phyloP scores from a whole-genome alignment of 495 filamentous ascomycete species.

The Rhypophila decipiens region DNA sequence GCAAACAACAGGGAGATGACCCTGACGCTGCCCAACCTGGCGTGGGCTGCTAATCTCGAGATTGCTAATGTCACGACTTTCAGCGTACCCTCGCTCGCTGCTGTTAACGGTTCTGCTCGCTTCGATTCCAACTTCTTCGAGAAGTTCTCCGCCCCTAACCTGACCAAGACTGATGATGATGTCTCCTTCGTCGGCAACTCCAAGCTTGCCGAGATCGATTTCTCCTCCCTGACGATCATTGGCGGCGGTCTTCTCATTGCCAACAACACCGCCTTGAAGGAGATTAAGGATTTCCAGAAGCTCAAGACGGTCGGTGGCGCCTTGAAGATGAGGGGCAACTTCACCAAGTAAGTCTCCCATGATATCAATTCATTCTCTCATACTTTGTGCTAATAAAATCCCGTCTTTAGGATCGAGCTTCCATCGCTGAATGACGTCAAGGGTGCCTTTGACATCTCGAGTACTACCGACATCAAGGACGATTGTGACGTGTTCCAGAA shows the following conservation, averaged over 20 bases:
- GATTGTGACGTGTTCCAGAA: slow-evolving; percentile 42
- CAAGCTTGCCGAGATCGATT: slow-evolving; percentile 66
- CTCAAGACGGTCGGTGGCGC: slow-evolving; percentile 73
- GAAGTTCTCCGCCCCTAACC: slow-evolving; percentile 65
- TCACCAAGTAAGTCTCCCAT: slow-evolving; percentile 61
- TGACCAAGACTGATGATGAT: slow-evolving; percentile 65
- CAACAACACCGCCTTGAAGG: slow-evolving; percentile 71
- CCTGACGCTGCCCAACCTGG: slow-evolving; percentile 67
- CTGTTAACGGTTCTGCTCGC: slow-evolving; percentile 71
- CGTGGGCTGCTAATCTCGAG: slow-evolving; percentile 74
- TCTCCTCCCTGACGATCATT: slow-evolving; percentile 60
- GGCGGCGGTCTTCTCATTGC: slow-evolving; percentile 74
- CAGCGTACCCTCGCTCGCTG: slow-evolving; percentile 66
- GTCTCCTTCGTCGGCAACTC: slow-evolving; percentile 76
- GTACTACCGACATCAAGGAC: slow-evolving; percentile 54
- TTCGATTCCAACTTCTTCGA: slow-evolving; percentile 76
- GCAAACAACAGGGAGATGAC: slow-evolving; percentile 55
- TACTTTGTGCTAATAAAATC: not conserved
- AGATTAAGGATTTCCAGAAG: slow-evolving; percentile 57
- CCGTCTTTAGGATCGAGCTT: slow-evolving; percentile 55
- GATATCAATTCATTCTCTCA: no score
- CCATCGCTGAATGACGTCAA: slow-evolving; percentile 65
- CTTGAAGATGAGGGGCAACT: slow-evolving; percentile 81
- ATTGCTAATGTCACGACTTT: slow-evolving; percentile 76
- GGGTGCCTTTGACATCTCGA: slow-evolving; percentile 83